Conservation (phyloP, 2,329 filamentous ascomycete genomes). For the Stemphylium beticola region DNA sequence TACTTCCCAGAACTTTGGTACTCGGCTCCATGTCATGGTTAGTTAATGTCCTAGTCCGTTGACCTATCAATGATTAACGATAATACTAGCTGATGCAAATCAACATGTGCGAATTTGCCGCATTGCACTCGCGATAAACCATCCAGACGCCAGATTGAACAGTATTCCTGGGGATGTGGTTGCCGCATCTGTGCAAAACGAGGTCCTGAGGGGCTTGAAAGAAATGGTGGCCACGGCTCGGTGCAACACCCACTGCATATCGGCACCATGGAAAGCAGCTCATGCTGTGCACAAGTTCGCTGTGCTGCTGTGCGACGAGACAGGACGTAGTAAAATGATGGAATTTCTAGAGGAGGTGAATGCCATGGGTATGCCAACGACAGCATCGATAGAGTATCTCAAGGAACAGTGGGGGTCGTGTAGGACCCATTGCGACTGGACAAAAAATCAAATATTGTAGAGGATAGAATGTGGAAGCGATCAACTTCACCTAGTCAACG, state of each 20-base stretch:
- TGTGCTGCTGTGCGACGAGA: slow-evolving; percentile 7
- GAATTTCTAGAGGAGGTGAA: slow-evolving; percentile 28
- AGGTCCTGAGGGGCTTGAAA: slow-evolving; percentile 15
- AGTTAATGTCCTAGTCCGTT: background rate
- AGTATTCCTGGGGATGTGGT: background rate
- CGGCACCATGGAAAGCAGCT: slow-evolving; percentile 16
- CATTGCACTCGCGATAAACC: slow-evolving; percentile 14
- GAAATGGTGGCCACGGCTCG: slow-evolving; percentile 24
- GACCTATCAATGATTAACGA: background rate
- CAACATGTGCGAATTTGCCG: slow-evolving; percentile 25
- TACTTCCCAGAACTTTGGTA: slow-evolving; percentile 27
- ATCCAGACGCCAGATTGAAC: slow-evolving; percentile 1
- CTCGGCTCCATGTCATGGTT: slow-evolving; percentile 21
- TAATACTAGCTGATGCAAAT: slow-evolving; percentile 20
- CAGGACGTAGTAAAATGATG: slow-evolving; percentile 21
- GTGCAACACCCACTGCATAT: slow-evolving; percentile 20
- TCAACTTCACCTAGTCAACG: slow-evolving; percentile 21
- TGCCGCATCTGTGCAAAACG: background rate
- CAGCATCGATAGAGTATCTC: slow-evolving; percentile 14
- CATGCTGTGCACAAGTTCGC: slow-evolving; percentile 23
- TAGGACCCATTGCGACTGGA: background rate
- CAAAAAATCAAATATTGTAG: background rate
- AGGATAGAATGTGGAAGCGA: background rate
- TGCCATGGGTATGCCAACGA: slow-evolving; percentile 21
- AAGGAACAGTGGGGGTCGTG: slow-evolving; percentile 20